These are phyloP conservation scores for Eutrema yunnanense DNA, from an alignment of 345 rosid species.

Conservation along the genomic window DNA sequence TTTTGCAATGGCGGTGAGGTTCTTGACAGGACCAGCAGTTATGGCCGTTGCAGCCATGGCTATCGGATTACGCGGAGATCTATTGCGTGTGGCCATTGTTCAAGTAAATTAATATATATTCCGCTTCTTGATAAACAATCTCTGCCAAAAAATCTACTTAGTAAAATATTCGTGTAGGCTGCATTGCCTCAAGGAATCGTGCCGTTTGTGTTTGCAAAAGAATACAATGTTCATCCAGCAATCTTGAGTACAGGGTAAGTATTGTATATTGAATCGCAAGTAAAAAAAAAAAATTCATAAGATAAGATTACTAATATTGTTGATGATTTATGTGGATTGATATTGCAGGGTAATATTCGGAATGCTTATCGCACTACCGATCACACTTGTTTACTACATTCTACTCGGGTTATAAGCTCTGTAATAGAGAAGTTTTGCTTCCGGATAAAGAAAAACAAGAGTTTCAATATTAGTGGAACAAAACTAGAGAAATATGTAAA, in stretches of 20 bases:
- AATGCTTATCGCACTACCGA: conserved; percentile 70
- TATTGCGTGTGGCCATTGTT: conserved; percentile 81
- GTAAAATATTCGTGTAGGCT: conserved; percentile 37
- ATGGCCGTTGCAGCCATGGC: conserved; percentile 88
- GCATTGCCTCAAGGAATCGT: conserved; percentile 86
- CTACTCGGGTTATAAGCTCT: conserved; percentile 47
- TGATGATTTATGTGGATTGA: neutral
- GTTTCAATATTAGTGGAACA: conserved; percentile 3
- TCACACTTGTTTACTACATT: conserved; percentile 67
- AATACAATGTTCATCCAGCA: conserved; percentile 73
- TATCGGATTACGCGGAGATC: conserved; percentile 62
- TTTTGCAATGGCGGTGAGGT: conserved; percentile 80
- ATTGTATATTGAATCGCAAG: neutral
- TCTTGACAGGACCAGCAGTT: conserved; percentile 79
- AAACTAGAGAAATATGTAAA: conserved; percentile 8
- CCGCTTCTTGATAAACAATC: neutral
- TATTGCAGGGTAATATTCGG: conserved; percentile 71
- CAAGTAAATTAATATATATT: conserved; percentile 42
- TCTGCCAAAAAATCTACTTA: neutral
- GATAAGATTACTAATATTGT: neutral
- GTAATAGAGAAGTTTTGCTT: neutral
- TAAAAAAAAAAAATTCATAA: neutral
- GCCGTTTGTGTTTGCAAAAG: conserved; percentile 83
- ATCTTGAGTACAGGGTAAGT: conserved; percentile 78
- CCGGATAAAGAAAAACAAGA: neutral